Percentiles rank a stretch among this genome's conserved stretches.
phyloP scores from a whole-genome alignment of 495 filamentous ascomycete species.

The Articulospora tetracladia region DNA sequence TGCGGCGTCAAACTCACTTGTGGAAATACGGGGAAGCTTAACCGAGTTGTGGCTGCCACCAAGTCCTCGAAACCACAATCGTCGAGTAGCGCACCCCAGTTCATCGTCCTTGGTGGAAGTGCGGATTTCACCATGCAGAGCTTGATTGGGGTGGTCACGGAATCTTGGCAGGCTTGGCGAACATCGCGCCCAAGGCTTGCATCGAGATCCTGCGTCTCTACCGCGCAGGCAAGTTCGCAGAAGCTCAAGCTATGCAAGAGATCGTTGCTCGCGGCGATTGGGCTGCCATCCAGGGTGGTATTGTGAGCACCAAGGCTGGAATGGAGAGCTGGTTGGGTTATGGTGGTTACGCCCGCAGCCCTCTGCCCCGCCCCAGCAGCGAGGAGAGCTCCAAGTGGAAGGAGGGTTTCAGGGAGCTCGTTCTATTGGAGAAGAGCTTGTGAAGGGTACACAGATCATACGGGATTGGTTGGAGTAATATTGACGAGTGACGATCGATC shows the following conservation, averaged over 20 bases:
- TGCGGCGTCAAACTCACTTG: slow-evolving; percentile 90
- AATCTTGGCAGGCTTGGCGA: slow-evolving; percentile 80
- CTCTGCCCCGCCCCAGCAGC: slow-evolving; percentile 64
- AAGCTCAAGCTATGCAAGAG: slow-evolving; percentile 75
- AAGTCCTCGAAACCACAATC: slow-evolving; percentile 39
- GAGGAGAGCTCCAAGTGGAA: slow-evolving; percentile 59
- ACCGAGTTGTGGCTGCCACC: slow-evolving; percentile 65
- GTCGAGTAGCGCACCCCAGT: slow-evolving; percentile 31
- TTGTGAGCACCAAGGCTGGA: slow-evolving; percentile 80
- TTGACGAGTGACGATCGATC: not conserved
- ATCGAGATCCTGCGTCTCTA: slow-evolving; percentile 71
- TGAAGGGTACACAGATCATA: not conserved
- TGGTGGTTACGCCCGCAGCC: slow-evolving; percentile 71
- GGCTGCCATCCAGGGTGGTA: slow-evolving; percentile 81
- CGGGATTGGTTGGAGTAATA: not conserved
- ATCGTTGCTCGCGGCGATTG: slow-evolving; percentile 82
- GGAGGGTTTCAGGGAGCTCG: slow-evolving; percentile 69
- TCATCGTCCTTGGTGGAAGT: slow-evolving; percentile 83
- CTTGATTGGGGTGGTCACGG: slow-evolving; percentile 78
- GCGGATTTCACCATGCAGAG: slow-evolving; percentile 88
- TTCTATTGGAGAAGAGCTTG: slow-evolving; percentile 56
- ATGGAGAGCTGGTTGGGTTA: slow-evolving; percentile 73
- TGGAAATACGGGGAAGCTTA: slow-evolving; percentile 90
- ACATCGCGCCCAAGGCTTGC: slow-evolving; percentile 77
- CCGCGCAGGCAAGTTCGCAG: slow-evolving; percentile 58